These are phyloP conservation scores for Symbiodinium pilosum DNA, from an alignment of 73 alveolate species.

Conservation along the genomic window DNA sequence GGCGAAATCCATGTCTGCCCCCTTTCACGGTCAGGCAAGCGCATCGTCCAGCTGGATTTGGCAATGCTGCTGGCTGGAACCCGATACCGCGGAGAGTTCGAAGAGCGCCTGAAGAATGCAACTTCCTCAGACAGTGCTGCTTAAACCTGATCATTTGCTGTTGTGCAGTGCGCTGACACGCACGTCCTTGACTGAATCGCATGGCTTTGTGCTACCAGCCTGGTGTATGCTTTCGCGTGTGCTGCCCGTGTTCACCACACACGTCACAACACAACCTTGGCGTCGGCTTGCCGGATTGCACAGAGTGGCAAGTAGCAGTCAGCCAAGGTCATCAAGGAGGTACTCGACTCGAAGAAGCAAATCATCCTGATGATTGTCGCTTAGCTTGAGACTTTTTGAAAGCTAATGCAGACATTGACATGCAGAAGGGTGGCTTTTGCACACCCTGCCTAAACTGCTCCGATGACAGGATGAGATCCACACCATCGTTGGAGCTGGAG, in stretches of 20 bases:
- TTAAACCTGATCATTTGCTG: too few relatives aligned
- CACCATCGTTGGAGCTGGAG: slow-evolving; percentile 94
- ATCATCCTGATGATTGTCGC: slow-evolving; percentile 82
- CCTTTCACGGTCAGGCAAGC: slow-evolving; percentile 37
- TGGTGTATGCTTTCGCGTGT: background rate
- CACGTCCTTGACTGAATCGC: too few relatives aligned
- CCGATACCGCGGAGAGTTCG: slow-evolving; percentile 94
- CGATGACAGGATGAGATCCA: slow-evolving; percentile 71
- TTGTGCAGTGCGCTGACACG: too few relatives aligned
- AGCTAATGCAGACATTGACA: too few relatives aligned
- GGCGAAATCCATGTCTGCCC: background rate
- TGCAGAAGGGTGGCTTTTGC: too few relatives aligned
- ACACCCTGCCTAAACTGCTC: background rate
- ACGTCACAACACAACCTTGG: background rate
- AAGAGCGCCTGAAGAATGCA: slow-evolving; percentile 91
- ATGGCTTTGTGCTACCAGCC: background rate
- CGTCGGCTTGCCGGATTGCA: too few relatives aligned
- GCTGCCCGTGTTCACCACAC: too few relatives aligned
- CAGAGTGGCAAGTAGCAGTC: background rate
- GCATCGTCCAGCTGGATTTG: slow-evolving; percentile 67
- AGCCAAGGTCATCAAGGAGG: slow-evolving; percentile 82
- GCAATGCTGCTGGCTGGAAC: slow-evolving; percentile 91
- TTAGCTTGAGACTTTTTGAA: too few relatives aligned
- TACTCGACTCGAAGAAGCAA: slow-evolving; percentile 81
- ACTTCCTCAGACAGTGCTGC: background rate